Evolutionary conservation across 495 filamentous ascomycete species (phyloP).

Genomic region (Hypoxylon rickii): DNA sequence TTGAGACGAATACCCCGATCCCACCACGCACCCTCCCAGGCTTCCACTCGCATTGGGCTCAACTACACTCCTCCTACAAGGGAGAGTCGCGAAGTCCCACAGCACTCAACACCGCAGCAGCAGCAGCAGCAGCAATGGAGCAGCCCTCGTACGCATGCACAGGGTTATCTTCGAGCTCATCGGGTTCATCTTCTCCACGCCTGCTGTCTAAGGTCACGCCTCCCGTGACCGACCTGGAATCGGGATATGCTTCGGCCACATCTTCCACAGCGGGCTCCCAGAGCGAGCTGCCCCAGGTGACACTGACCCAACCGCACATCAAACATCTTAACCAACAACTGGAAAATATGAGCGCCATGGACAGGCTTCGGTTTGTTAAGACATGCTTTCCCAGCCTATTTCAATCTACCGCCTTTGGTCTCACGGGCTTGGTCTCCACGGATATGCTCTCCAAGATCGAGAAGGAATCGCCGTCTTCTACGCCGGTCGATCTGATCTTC

Average conservation of each 20-base stretch:
- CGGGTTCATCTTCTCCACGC: conserved; percentile 42
- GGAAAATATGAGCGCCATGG: conserved; percentile 73
- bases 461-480: conserved; percentile 63
- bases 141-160: conserved; percentile 7
- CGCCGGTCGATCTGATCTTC: conserved; percentile 87
- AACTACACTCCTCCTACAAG: no score
- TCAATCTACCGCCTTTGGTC: conserved; percentile 96
- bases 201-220: conserved; percentile 15
- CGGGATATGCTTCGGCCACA: conserved; percentile 82
- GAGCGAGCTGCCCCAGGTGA: conserved; percentile 66
- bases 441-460: conserved; percentile 93
- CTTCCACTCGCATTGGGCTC: no score
- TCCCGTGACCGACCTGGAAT: conserved; percentile 62
- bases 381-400: conserved; percentile 87
- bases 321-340: conserved; percentile 88
- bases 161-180: conserved; percentile 29
- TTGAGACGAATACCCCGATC: not conserved
- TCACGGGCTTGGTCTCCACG: conserved; percentile 90
- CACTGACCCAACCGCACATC: conserved; percentile 87
- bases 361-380: conserved; percentile 90
- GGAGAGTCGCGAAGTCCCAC: no score
- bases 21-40: no score
- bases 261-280: conserved; percentile 64
- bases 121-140: no score
- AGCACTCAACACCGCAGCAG: no score